Evolutionary conservation across 257 asterid genomes (phyloP).

Genomic region (Salvia miltiorrhiza): DNA sequence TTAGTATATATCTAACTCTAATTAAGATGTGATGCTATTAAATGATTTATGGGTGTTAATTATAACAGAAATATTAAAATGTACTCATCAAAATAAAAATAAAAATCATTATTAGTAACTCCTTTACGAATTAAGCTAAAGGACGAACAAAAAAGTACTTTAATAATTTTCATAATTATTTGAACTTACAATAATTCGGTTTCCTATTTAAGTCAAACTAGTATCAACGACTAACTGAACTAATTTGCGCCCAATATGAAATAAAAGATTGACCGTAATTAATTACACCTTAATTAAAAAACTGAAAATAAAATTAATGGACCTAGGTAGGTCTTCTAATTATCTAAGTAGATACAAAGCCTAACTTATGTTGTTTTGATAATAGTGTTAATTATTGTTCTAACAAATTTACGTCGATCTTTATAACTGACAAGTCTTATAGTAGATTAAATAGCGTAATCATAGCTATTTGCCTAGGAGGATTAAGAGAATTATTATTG

Average conservation of each 20-base stretch:
- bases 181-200: neutral
- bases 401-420: constrained; percentile 5
- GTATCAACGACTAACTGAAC: neutral
- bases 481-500: neutral
- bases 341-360: neutral
- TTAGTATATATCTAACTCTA: too few relatives aligned
- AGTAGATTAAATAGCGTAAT: neutral
- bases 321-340: constrained; percentile 2
- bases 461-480: neutral
- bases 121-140: too few relatives aligned
- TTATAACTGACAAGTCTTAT: constrained; percentile 15
- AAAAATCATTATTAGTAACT: too few relatives aligned
- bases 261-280: neutral
- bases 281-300: neutral
- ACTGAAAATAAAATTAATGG: neutral
- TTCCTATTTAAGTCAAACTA: neutral
- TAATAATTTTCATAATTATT: neutral
- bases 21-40: too few relatives aligned
- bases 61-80: too few relatives aligned
- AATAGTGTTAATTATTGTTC: constrained; percentile 12
- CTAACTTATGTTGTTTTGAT: neutral
- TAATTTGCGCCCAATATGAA: neutral
- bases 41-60: too few relatives aligned
- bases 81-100: too few relatives aligned
- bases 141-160: too few relatives aligned